Percentiles rank a stretch among this genome's conserved stretches.
These are phyloP conservation scores for Tetrapisispora iriomotensis DNA, from an alignment of 805 yeast species.

Conservation along the genomic window DNA sequence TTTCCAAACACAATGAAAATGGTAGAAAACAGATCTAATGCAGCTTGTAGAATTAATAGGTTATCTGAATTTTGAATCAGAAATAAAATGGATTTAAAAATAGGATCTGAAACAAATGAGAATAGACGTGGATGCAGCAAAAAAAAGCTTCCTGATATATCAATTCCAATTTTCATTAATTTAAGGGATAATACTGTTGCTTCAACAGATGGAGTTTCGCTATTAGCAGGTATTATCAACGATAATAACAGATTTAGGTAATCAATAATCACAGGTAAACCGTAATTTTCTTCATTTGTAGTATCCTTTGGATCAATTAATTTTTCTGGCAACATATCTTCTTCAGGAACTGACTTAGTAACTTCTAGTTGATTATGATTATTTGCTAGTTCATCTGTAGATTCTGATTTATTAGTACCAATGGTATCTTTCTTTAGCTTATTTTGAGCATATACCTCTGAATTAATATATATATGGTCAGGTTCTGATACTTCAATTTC, in stretches of 20 bases:
- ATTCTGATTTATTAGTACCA: constrained; percentile 6
- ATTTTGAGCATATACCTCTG: constrained; percentile 15
- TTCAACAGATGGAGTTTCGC: constrained; percentile 71
- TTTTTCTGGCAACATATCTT: constrained; percentile 1
- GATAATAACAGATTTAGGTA: constrained; percentile 67
- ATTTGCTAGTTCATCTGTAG: not conserved
- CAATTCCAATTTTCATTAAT: constrained; percentile 65
- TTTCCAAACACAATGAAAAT: constrained; percentile 56
- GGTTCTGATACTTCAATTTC: constrained; percentile 18
- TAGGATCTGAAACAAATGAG: constrained; percentile 60
- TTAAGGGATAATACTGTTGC: constrained; percentile 72
- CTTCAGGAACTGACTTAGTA: not conserved
- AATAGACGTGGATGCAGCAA: constrained; percentile 52
- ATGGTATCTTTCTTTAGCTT: constrained; percentile 15
- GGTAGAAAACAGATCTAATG: constrained; percentile 65
- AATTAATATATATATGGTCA: constrained; percentile 12
- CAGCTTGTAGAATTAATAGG: constrained; percentile 54
- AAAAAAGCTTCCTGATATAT: constrained; percentile 59
- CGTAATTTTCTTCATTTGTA: constrained; percentile 38
- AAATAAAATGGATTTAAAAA: constrained; percentile 73
- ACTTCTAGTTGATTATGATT: not conserved
- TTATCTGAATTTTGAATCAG: constrained; percentile 63
- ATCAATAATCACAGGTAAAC: constrained; percentile 64
- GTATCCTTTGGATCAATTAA: not conserved
- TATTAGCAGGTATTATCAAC: constrained; percentile 70